Percentiles rank a stretch among this genome's conserved stretches.
Conservation (phyloP, 73 alveolate species). For the Tetrahymena malaccensis region DNA sequence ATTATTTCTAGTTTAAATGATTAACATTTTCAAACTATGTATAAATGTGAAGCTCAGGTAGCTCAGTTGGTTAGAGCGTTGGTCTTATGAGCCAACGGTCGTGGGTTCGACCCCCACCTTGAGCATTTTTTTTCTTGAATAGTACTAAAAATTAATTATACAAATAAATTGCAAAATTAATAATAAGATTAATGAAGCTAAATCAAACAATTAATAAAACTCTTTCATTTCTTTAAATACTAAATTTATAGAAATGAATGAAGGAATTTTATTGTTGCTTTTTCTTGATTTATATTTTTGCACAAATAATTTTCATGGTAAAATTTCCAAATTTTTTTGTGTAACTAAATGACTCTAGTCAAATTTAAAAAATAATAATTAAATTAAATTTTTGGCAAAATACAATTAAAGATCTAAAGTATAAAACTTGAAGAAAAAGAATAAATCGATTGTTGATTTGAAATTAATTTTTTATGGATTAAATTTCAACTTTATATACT, state of each 20-base stretch:
- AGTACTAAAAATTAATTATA: too few relatives aligned
- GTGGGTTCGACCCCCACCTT: constrained; percentile 33
- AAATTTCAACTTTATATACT: too few relatives aligned
- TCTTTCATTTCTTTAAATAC: too few relatives aligned
- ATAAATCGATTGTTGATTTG: neutral
- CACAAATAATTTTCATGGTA: neutral
- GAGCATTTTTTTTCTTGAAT: neutral
- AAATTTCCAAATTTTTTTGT: neutral
- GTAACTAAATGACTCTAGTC: neutral
- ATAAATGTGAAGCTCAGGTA: constrained; percentile 1
- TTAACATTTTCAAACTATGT: neutral
- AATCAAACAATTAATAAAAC: too few relatives aligned
- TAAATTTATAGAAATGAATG: too few relatives aligned
- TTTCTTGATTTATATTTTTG: too few relatives aligned
- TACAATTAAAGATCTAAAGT: neutral
- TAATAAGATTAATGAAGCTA: too few relatives aligned
- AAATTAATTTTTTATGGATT: neutral
- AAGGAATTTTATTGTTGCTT: too few relatives aligned
- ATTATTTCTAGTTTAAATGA: neutral
- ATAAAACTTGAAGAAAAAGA: neutral
- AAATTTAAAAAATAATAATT: too few relatives aligned
- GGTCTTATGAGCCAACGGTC: constrained; percentile 52
- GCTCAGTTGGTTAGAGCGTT: constrained; percentile 52
- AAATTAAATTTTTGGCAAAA: too few relatives aligned
- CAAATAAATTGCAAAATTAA: too few relatives aligned